Base-by-base conservation (phyloP, 345 rosid species). In the Gossypium raimondii region DNA sequence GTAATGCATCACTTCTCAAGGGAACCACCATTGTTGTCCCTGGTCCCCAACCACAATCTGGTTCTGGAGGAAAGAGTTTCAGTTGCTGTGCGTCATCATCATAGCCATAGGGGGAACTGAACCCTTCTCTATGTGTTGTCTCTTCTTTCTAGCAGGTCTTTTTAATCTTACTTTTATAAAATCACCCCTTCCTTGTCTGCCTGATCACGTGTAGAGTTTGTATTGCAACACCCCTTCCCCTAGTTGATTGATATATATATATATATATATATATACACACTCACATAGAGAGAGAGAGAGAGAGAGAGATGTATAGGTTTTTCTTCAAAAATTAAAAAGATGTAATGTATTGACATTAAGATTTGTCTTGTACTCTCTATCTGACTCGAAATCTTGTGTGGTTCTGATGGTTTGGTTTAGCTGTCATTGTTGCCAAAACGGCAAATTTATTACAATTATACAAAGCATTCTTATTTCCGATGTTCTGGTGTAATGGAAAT, bases 11-110 rank as follows among this genome's bases (percentile, higher is more conserved):
- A 13, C 58, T 70, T 67, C 73, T 69, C 73, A 69, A 47, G 14
- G 78, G 81, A 22, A 70, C 58, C 43, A 55, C 56, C 22, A 79
- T 79, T 24, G 45, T 75, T 13, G 60, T 79, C 45, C 81, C 81
- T 2, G 78, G 75, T 0, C 47, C 43, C 47, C 47, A 70, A 20
- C 73, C 60, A 70, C 25, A 52, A 70, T 29, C 60, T 4, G 47
- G 27, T 27, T 51, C 60, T 10, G 25, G 25, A 70, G 59, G 59
- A 69, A 69, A n/a, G 27, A 52, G 27, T 52, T 70, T 10, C 47
- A 29, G 73, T 10, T 70, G 73, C 60, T 70, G 73, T 70, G 47
- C 60, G 34, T 70, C 73, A 51, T 29, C 73, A 9, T 57, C 52
- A 48, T 12, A 48, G 52, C 62, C 25, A 3, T 51, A 25, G 43